These are phyloP conservation scores for Lasiodiplodia citricola DNA, from an alignment of 2,329 filamentous ascomycete species.

Conservation along the genomic window DNA sequence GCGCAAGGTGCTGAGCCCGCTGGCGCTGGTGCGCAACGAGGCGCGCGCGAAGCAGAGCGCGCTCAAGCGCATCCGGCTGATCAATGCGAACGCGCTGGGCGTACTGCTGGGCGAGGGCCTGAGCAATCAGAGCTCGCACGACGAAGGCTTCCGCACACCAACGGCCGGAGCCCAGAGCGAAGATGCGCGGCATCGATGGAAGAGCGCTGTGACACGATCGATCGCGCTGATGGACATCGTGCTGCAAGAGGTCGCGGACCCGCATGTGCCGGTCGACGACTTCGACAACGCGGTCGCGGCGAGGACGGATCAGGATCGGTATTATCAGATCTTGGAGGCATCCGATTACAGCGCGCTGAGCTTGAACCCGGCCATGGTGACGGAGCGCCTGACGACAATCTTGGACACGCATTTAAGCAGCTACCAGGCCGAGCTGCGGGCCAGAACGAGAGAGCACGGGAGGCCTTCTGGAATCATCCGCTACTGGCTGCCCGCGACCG, in stretches of 20 bases:
- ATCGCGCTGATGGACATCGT: slow-evolving; percentile 87
- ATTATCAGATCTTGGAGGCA: slow-evolving; percentile 49
- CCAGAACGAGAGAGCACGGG: slow-evolving; percentile 68
- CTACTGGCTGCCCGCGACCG: slow-evolving; percentile 83
- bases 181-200: slow-evolving; percentile 64
- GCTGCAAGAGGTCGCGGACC: slow-evolving; percentile 69
- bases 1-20: slow-evolving; percentile 74
- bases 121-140: slow-evolving; percentile 63
- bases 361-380: slow-evolving; percentile 61
- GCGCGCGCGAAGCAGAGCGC: slow-evolving; percentile 74
- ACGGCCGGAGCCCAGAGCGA: slow-evolving; percentile 48
- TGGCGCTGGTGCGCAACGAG: slow-evolving; percentile 76
- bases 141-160: slow-evolving; percentile 57
- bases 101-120: slow-evolving; percentile 87
- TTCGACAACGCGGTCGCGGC: slow-evolving; percentile 63
- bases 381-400: slow-evolving; percentile 70
- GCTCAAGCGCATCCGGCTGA: slow-evolving; percentile 74
- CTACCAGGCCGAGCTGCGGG: slow-evolving; percentile 64
- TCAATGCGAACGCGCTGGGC: slow-evolving; percentile 85
- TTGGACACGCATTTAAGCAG: slow-evolving; percentile 71
- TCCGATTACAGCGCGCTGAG: slow-evolving; percentile 34
- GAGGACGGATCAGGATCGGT: slow-evolving; percentile 59
- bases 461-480: slow-evolving; percentile 76
- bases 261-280: slow-evolving; percentile 61
- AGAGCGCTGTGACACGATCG: slow-evolving; percentile 77